phyloP scores from a whole-genome alignment of 108 stramenopile species.

The Schizochytrium sp. region DNA sequence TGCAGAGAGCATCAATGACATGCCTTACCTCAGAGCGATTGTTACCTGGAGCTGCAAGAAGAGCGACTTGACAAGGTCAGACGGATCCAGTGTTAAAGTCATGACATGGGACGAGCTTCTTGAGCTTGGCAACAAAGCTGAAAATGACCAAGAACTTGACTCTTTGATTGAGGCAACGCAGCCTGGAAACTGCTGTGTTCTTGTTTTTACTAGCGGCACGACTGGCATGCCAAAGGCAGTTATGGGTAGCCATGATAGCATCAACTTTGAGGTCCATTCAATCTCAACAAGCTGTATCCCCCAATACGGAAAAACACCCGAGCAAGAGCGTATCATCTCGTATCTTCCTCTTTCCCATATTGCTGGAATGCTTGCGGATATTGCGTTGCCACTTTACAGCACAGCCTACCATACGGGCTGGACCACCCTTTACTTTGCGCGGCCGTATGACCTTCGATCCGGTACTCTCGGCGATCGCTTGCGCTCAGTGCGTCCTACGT shows the following conservation, averaged over 20 bases:
- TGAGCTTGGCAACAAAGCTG: conserved; percentile 51
- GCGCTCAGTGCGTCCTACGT: conserved; percentile 78
- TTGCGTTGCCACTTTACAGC: conserved; percentile 74
- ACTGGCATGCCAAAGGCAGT: conserved; percentile 87
- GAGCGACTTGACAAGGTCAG: conserved; percentile 58
- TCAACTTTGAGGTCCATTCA: background rate
- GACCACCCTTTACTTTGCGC: conserved; percentile 77
- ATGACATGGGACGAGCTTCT: conserved; percentile 63
- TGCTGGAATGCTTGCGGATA: conserved; percentile 77
- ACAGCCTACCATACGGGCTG: conserved; percentile 65
- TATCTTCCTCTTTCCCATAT: conserved; percentile 76
- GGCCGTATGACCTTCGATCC: conserved; percentile 81
- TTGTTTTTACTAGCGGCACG: conserved; percentile 86
- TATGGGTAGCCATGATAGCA: conserved; percentile 85
- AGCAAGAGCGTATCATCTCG: conserved; percentile 65
- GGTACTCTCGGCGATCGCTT: conserved; percentile 79
- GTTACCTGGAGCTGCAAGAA: conserved; percentile 75
- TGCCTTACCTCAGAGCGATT: conserved; percentile 78
- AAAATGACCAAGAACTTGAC: conserved; percentile 60
- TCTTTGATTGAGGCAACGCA: conserved; percentile 63
- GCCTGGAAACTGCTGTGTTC: conserved; percentile 74
- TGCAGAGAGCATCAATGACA: conserved; percentile 61
- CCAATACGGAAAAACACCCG: background rate
- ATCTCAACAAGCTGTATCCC: background rate
- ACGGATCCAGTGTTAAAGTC: conserved; percentile 67